phyloP scores from a whole-genome alignment of 441 rosid genomes.

The Dalechampia spathulata region DNA sequence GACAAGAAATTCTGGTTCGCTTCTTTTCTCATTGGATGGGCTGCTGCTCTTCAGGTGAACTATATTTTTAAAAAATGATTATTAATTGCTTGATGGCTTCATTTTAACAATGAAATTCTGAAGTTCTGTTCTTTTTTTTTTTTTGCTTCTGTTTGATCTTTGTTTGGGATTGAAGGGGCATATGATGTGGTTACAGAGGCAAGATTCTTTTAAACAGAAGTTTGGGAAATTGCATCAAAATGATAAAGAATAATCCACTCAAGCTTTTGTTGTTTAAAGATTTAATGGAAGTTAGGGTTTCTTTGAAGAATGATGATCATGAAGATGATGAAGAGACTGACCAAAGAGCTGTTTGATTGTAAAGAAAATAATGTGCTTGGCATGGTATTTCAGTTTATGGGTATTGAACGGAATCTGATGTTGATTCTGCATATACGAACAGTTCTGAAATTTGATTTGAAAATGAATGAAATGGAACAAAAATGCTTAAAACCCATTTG shows the following conservation, averaged over 20 bases:
- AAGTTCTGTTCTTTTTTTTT: not conserved
- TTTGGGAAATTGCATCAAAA: slow-evolving; percentile 33
- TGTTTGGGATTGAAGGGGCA: slow-evolving; percentile 50
- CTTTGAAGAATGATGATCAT: too few species aligned
- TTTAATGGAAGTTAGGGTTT: too few species aligned
- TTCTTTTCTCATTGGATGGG: slow-evolving; percentile 70
- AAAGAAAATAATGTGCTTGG: too few species aligned
- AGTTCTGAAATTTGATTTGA: too few species aligned
- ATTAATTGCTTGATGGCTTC: not conserved
- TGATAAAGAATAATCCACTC: slow-evolving; percentile 6
- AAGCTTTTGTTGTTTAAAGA: too few species aligned
- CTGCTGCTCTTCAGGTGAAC: slow-evolving; percentile 77
- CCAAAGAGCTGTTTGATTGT: too few species aligned
- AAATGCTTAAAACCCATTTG: too few species aligned
- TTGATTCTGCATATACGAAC: too few species aligned
- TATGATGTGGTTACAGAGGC: slow-evolving; percentile 86
- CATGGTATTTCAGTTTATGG: too few species aligned
- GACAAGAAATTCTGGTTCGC: slow-evolving; percentile 85
- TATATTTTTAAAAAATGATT: not conserved
- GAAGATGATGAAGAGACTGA: too few species aligned
- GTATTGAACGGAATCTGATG: too few species aligned
- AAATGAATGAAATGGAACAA: too few species aligned
- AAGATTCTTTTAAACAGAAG: slow-evolving; percentile 70
- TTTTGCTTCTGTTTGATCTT: not conserved
- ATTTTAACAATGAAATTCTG: not conserved